Conservation (phyloP, 2,329 filamentous ascomycete genomes). For the Lasiodiplodia citricola region DNA sequence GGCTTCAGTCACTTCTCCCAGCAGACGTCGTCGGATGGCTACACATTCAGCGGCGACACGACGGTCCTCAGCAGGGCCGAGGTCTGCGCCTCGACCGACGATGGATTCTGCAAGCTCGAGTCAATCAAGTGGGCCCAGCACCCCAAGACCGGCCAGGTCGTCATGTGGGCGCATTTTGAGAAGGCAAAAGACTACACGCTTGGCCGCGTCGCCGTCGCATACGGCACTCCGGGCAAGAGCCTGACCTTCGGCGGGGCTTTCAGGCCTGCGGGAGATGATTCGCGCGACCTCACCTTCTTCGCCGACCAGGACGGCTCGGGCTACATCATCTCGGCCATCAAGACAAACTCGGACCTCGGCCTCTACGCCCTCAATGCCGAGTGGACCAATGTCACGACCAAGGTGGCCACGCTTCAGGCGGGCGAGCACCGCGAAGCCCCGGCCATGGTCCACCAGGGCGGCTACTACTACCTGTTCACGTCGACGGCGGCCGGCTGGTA, state of each 20-base stretch:
- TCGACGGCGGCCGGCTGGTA: slow-evolving; percentile 32
- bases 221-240: slow-evolving; percentile 27
- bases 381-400: slow-evolving; percentile 29
- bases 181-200: slow-evolving; percentile 30
- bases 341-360: slow-evolving; percentile 32
- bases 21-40: slow-evolving; percentile 31
- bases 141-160: slow-evolving; percentile 27
- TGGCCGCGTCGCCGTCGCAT: slow-evolving; percentile 32
- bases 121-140: slow-evolving; percentile 27
- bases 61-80: slow-evolving; percentile 18
- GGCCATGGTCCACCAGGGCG: slow-evolving; percentile 29
- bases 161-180: slow-evolving; percentile 34
- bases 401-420: slow-evolving; percentile 29
- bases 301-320: slow-evolving; percentile 27
- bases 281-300: slow-evolving; percentile 33
- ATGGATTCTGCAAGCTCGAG: slow-evolving; percentile 31
- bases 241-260: slow-evolving; percentile 31
- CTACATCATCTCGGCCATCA: slow-evolving; percentile 30
- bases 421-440: slow-evolving; percentile 30
- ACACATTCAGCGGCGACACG: slow-evolving; percentile 31
- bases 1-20: slow-evolving; percentile 30
- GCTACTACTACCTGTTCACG: slow-evolving; percentile 32
- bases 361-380: slow-evolving; percentile 31
- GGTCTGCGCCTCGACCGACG: background rate
- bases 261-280: slow-evolving; percentile 30